Base-by-base conservation (phyloP, 495 filamentous ascomycete species). In the Daldinia concentrica region DNA sequence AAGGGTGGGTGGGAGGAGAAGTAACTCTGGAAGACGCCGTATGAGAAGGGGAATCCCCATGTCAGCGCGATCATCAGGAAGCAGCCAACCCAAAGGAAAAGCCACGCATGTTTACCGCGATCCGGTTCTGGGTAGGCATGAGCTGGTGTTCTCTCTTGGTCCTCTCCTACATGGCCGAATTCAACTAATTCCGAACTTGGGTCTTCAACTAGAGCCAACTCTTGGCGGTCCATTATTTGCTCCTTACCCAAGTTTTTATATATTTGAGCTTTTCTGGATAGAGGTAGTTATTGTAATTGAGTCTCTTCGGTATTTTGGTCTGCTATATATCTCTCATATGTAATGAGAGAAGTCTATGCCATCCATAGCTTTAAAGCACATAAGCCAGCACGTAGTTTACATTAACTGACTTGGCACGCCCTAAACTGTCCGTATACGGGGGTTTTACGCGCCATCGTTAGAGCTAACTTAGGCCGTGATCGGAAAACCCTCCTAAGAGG, bases 41-140 rank as follows among this genome's bases (percentile, higher is more conserved):
- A 92, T 0, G 87, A 84, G 64, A 87, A 89, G 1, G 89, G 86
- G 73, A 93, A 91, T 32, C 90, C 89, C 90, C 90, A 92, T 24
- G 90, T 81, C 11, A 91, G 74, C 15, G 80, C 86, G 66, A 92
- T 89, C 37, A 92, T 80, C 58, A 88, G 76, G 74, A 92, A 91
- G 66, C 85, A 85, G 11, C 85, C 87, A 3, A 83, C 79, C 71
- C 62, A 71, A 12, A 93, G 81, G 64, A 90, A 90, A 0, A 90
- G 79, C 87, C 88, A 92, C 5, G 91, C 90, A 55, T 87, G 79
- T 56, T 80, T 86, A 12, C 90, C 91, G 34, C 85, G 78, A 76
- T 92, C 90, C 29, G 71, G 68, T 14, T 69, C 59, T 1, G 68
- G 68, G 7, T 71, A 65, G n/a, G 68, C 56, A 17, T 48, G 45